Conservation (phyloP, 164 flowering plant genomes). For the Malania oleifera region DNA sequence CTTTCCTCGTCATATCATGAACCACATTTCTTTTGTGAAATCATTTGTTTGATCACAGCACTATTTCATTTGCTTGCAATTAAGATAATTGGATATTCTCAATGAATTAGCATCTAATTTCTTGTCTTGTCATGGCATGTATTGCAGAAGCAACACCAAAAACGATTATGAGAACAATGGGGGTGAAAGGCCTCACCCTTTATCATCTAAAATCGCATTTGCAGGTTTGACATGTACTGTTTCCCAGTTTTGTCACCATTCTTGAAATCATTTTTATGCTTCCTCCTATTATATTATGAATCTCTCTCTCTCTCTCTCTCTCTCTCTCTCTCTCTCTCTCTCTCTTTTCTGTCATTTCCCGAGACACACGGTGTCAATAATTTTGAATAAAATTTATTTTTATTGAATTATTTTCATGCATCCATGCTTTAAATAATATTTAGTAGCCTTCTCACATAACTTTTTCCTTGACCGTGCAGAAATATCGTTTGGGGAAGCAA, state of each 20-base stretch:
- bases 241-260: neutral
- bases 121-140: slow-evolving; percentile 4
- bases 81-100: neutral
- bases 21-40: neutral
- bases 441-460: neutral
- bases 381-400: too few species aligned
- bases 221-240: slow-evolving; percentile 44
- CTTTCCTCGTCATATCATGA: neutral
- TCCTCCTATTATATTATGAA: too few species aligned
- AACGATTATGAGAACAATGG: slow-evolving; percentile 86
- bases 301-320: too few species aligned
- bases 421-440: neutral
- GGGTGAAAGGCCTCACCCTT: slow-evolving; percentile 84
- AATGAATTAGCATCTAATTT: neutral
- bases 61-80: neutral
- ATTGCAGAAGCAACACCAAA: slow-evolving; percentile 91
- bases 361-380: too few species aligned
- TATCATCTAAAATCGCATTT: slow-evolving; percentile 90
- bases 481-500: slow-evolving; percentile 90
- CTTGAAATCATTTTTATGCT: neutral
- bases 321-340: too few species aligned
- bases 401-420: neutral
- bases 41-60: too few species aligned
- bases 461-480: slow-evolving; percentile 43
- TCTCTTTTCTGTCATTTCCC: too few species aligned